Evolutionary conservation across 768 basidiomycete genomes (phyloP).

Genomic region (Mycena pura): DNA sequence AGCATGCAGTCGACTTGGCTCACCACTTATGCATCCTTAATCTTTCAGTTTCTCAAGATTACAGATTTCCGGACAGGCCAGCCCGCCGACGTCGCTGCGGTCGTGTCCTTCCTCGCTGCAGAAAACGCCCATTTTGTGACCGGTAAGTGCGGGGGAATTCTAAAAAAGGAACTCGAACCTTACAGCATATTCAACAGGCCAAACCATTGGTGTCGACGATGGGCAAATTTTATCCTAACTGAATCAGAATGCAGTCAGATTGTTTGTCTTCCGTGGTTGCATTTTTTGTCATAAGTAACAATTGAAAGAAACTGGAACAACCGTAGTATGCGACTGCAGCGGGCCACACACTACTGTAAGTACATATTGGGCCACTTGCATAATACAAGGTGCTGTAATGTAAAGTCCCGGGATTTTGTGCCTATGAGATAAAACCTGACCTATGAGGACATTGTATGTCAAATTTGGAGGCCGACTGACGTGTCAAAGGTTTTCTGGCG

Average conservation of each 20-base stretch:
- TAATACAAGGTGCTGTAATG: background rate
- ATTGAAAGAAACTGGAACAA: background rate
- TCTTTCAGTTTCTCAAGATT: slow-evolving; percentile 15
- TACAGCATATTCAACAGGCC: background rate
- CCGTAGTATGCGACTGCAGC: too few relatives aligned
- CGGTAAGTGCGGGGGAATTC: slow-evolving; percentile 20
- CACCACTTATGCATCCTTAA: too few relatives aligned
- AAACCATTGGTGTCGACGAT: slow-evolving; percentile 14
- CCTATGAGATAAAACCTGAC: background rate
- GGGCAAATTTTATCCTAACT: too few relatives aligned
- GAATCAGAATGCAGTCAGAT: too few relatives aligned
- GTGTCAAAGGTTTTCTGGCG: background rate
- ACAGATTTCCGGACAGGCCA: slow-evolving; percentile 13
- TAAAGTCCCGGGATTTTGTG: background rate
- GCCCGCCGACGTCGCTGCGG: slow-evolving; percentile 26
- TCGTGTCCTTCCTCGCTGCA: slow-evolving; percentile 35
- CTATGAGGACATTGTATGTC: background rate
- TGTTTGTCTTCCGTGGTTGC: too few relatives aligned
- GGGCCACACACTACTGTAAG: too few relatives aligned
- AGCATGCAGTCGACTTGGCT: too few relatives aligned
- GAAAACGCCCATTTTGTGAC: slow-evolving; percentile 32
- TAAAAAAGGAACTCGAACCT: background rate
- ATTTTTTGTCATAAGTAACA: background rate
- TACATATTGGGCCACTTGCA: background rate
- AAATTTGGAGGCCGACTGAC: background rate